Evolutionary conservation across 371 early-diverging fungal genomes (phyloP), one percentile per base, ranked within the genome.

Genomic region (Phascolomyces articulosus): DNA sequence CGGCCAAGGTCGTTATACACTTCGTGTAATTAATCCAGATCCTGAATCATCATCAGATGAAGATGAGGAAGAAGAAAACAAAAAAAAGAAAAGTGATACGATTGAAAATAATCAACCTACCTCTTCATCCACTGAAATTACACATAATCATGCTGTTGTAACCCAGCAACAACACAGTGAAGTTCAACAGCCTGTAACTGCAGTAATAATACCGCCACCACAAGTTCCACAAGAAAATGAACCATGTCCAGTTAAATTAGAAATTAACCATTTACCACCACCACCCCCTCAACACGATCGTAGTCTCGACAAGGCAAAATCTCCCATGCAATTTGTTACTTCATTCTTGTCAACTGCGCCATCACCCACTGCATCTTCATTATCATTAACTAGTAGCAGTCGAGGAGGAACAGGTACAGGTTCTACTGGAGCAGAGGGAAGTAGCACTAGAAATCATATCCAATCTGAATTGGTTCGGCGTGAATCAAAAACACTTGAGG

Each of bases 1-100:
- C 23, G 65, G 65, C 0, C 34, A 38, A n/a, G 67, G 67, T 1
- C 41, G 41, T 23, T 63, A 56, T 20, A 60, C 60, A 7, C 57
- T 70, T 11, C 53, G 70, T 27, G 70, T 70, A n/a, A 70, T 70
- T 60, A 70, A 70, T 56, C 70, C 70, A 24, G 70, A 70, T 63
- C 70, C 70, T 27, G 62, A 31, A n/a, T 62, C 63, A 8, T 58
- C 53, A 21, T 59, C 55, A 16, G 63, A 62, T 0, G 62, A 62
- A 26, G 67, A 67, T 23, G 65, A 58, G 0, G 65, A 58, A 23
- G 57, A 65, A 34, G 29, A 64, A 60, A 31, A 28, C 40, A 55
- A 51, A 21, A 28, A 34, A 28, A 27, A 55, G 38, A 21, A 40
- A 24, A 21, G 13, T 26, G 41, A 28, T 28, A 38, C 38, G 38